Base-by-base conservation (phyloP, 345 rosid genomes). In the Ceriops tagal region DNA sequence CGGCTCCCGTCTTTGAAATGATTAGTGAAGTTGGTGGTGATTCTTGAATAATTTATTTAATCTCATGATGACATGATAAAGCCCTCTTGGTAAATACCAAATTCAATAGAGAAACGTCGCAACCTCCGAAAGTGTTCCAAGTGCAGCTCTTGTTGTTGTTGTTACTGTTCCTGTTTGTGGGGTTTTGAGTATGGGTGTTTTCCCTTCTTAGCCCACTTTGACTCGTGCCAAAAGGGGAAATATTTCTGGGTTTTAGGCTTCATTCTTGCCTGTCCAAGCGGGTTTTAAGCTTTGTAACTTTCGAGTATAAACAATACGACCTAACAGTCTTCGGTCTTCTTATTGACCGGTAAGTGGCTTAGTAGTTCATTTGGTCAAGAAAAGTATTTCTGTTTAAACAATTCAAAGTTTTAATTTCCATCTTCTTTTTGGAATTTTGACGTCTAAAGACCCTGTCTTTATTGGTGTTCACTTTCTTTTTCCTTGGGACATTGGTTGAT, bases 311-410 rank as follows among this genome's bases (percentile, higher is more conserved):
- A 43, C 49, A 15, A 43, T 11, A 3, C 49, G 3, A 69, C 67
- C 67, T 31, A 70, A 70, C 75, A 47, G 51, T 72, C 74, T 60
- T 39, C 58, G 22, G 56, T 39, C 18, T 24, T 67, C 58, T 34
- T 35, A 30, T 76, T 79, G 83, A 79, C 83, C 64, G 58, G 58
- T 73, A 39, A 80, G 62, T 71, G 26, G 24, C 53, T 49, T 20
- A 11, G 65, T 49, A 1, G 15, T 32, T 64, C 34, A 8, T 59
- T 31, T 30, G 72, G 62, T 59, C 8, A 59, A 61, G 62, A 58
- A 47, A 47, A 20, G 24, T 51, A 43, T 13, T 43, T 73, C 39
- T 43, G 16, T 43, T 18, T 64, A 57, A 24, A 53, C 31, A 21
- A 18, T 56, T 35, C 56, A 16, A 64, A 43, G 35, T 24, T 58